Conservation (phyloP, 1,284 basidiomycete genomes). For the Malassezia sympodialis region DNA sequence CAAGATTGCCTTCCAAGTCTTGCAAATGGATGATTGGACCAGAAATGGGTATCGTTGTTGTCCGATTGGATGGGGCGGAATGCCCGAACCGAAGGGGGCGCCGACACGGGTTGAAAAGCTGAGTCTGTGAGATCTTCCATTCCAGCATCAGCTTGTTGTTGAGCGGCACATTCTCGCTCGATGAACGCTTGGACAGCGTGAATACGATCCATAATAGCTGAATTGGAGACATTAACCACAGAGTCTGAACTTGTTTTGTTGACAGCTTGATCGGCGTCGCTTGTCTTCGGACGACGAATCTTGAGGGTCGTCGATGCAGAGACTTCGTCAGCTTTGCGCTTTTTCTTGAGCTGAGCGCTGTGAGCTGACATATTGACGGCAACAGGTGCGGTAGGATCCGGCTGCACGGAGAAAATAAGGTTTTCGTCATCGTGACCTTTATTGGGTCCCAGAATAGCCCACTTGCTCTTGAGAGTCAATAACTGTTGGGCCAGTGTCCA, state of each 20-base stretch:
- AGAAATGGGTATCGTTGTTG: conserved; percentile 17
- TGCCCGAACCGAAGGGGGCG: conserved; percentile 28
- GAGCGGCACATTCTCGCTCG: conserved; percentile 38
- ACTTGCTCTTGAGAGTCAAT: conserved; percentile 37
- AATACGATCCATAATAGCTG: conserved; percentile 40
- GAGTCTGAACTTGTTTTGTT: conserved; percentile 19
- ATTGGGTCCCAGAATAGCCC: conserved; percentile 33
- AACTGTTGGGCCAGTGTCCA: conserved; percentile 35
- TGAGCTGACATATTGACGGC: not conserved
- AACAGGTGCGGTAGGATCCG: conserved; percentile 19
- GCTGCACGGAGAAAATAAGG: conserved; percentile 34
- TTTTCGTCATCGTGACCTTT: conserved; percentile 40
- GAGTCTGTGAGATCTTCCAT: conserved; percentile 44
- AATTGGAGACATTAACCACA: conserved; percentile 55
- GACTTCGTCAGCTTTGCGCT: conserved; percentile 36
- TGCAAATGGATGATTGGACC: conserved; percentile 19
- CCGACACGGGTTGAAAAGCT: conserved; percentile 37
- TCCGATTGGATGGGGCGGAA: conserved; percentile 44
- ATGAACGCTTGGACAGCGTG: conserved; percentile 41
- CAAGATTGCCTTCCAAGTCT: conserved; percentile 41
- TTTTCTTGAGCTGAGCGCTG: conserved; percentile 28
- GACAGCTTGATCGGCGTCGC: conserved; percentile 19
- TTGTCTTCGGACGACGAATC: conserved; percentile 27
- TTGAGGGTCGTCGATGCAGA: conserved; percentile 24
- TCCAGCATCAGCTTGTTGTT: conserved; percentile 35